Percentiles rank a stretch among this genome's conserved stretches.
phyloP scores from a whole-genome alignment of 805 yeast genomes.

The Debaryomyces maramus region DNA sequence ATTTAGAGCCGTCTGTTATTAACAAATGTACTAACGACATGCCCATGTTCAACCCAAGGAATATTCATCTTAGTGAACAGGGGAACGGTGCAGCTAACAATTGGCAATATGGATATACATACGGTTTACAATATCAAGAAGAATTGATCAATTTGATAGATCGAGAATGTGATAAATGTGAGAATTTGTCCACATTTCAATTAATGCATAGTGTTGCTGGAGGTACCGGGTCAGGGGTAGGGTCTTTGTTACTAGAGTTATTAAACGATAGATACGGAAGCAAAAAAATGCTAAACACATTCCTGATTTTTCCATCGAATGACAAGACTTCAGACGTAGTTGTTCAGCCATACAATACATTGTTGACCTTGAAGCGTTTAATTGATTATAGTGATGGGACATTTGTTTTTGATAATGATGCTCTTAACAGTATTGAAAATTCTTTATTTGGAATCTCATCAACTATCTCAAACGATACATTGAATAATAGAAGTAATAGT shows the following conservation, averaged over 20 bases:
- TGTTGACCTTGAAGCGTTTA: constrained; percentile 76
- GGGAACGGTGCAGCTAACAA: constrained; percentile 96
- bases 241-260: constrained; percentile 75
- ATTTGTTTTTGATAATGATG: constrained; percentile 88
- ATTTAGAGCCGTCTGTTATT: constrained; percentile 88
- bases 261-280: constrained; percentile 74
- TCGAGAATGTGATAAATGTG: constrained; percentile 87
- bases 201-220: constrained; percentile 95
- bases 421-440: constrained; percentile 71
- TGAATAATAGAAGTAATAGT: constrained; percentile 43
- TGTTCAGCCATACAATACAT: constrained; percentile 93
- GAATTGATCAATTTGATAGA: constrained; percentile 81
- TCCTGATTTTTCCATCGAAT: constrained; percentile 81
- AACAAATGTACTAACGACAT: constrained; percentile 54
- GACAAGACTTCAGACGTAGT: constrained; percentile 90
- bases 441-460: constrained; percentile 25
- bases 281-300: constrained; percentile 80
- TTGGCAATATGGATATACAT: constrained; percentile 88
- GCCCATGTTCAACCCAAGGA: constrained; percentile 79
- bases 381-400: constrained; percentile 84
- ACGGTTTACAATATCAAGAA: constrained; percentile 68
- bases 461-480: constrained; percentile 26
- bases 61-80: constrained; percentile 71
- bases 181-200: constrained; percentile 87
- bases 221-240: constrained; percentile 97